Percentiles rank a stretch among this genome's conserved stretches.
phyloP scores from a whole-genome alignment of 495 filamentous ascomycete genomes.

The Talaromyces liani region DNA sequence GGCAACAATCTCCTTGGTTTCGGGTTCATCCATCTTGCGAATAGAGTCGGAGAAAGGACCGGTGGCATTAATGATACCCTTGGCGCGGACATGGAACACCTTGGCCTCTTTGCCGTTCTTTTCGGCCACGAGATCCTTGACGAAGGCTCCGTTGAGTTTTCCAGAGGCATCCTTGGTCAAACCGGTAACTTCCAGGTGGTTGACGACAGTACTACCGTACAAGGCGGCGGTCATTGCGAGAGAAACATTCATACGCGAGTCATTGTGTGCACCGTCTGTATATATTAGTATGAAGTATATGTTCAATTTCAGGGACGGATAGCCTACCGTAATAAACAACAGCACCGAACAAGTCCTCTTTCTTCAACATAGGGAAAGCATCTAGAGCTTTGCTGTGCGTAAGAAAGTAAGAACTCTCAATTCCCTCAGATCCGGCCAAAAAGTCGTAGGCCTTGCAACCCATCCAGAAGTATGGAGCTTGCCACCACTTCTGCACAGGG shows the following conservation, averaged over 20 bases:
- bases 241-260: conserved; percentile 97
- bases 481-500: conserved; percentile 93
- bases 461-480: conserved; percentile 94
- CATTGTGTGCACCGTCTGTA: conserved; percentile 88
- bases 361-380: conserved; percentile 95
- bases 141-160: conserved; percentile 67
- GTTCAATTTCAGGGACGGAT: background rate
- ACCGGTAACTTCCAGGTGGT: conserved; percentile 83
- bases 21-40: conserved; percentile 77
- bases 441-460: conserved; percentile 95
- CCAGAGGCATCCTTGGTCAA: conserved; percentile 76
- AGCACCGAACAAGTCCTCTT: conserved; percentile 76
- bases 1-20: conserved; percentile 78
- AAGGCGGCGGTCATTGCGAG: conserved; percentile 92
- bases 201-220: conserved; percentile 87
- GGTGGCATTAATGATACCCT: conserved; percentile 93
- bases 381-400: conserved; percentile 91
- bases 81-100: conserved; percentile 73
- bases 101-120: conserved; percentile 44
- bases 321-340: conserved; percentile 83
- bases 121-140: conserved; percentile 67
- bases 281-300: conserved; percentile 11
- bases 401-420: conserved; percentile 95
- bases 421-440: conserved; percentile 89
- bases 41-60: conserved; percentile 94